A percentile compares a stretch with the other conserved stretches of the same genome.
These are phyloP conservation scores for Chlorella variabilis DNA, from an alignment of 163 green algal genomes.

Conservation along the genomic window DNA sequence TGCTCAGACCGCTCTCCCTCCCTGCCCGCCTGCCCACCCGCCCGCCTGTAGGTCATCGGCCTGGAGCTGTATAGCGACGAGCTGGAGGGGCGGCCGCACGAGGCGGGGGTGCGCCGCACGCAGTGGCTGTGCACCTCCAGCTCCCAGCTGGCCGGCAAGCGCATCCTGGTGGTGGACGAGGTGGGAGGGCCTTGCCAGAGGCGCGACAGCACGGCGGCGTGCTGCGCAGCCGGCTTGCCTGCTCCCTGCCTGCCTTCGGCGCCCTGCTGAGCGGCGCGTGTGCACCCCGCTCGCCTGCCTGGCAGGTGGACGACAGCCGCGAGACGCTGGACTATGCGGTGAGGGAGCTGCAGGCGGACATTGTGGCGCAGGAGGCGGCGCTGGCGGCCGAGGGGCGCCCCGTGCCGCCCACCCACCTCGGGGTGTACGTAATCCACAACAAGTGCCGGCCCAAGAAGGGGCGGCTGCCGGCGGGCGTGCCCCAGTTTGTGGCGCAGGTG, in stretches of 20 bases:
- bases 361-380: slow-evolving; percentile 32
- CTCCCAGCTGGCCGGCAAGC: slow-evolving; percentile 40
- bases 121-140: slow-evolving; percentile 40
- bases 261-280: no score
- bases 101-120: slow-evolving; percentile 16
- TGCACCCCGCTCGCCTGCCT: not conserved
- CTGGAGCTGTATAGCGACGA: slow-evolving; percentile 49
- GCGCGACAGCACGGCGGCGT: no score
- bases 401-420: slow-evolving; percentile 31
- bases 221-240: not conserved
- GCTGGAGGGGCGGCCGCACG: slow-evolving; percentile 35
- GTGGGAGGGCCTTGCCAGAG: not conserved
- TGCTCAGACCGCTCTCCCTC: not conserved
- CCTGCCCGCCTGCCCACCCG: not conserved
- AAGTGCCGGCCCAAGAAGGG: slow-evolving; percentile 50
- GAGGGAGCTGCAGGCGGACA: slow-evolving; percentile 39
- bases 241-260: not conserved
- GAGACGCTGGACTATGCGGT: slow-evolving; percentile 46
- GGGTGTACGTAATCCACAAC: slow-evolving; percentile 59
- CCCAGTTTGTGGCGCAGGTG: slow-evolving; percentile 44
- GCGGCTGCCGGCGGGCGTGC: slow-evolving; percentile 39
- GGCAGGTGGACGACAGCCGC: slow-evolving; percentile 55
- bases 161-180: slow-evolving; percentile 57
- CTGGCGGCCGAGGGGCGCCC: slow-evolving; percentile 17
- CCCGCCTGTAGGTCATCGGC: slow-evolving; percentile 31